Evolutionary conservation across 768 basidiomycete genomes (phyloP).

Genomic region (Naganishia onofrii): DNA sequence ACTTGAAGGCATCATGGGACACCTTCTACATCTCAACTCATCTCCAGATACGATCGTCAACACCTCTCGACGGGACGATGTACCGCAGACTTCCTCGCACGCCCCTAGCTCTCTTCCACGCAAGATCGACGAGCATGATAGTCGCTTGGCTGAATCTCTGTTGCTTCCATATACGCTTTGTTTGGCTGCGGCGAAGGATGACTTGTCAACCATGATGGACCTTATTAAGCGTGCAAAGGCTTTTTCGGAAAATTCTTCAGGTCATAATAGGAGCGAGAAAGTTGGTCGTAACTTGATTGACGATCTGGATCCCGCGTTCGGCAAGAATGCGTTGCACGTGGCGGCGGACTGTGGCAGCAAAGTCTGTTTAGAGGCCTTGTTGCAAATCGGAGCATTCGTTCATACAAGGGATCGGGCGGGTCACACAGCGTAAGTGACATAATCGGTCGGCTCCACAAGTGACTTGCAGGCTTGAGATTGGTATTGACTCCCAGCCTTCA

Average conservation of each 20-base stretch:
- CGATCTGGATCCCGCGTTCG: slow-evolving; percentile 67
- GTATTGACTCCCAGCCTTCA: not conserved
- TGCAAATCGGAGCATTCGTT: slow-evolving; percentile 74
- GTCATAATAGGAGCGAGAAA: slow-evolving; percentile 7
- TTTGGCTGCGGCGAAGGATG: slow-evolving; percentile 70
- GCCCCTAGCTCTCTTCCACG: slow-evolving; percentile 49
- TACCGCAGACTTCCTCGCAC: slow-evolving; percentile 23
- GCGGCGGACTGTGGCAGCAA: slow-evolving; percentile 69
- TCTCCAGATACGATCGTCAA: slow-evolving; percentile 8
- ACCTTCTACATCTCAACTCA: slow-evolving; percentile 59
- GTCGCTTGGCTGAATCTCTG: slow-evolving; percentile 65
- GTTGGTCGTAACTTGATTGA: slow-evolving; percentile 56
- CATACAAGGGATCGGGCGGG: slow-evolving; percentile 76
- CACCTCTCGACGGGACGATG: slow-evolving; percentile 10
- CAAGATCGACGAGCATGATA: slow-evolving; percentile 57
- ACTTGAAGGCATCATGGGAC: slow-evolving; percentile 39
- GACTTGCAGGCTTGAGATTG: not conserved
- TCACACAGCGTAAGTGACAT: slow-evolving; percentile 58
- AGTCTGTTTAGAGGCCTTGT: slow-evolving; percentile 56
- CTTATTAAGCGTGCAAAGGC: slow-evolving; percentile 28
- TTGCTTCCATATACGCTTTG: slow-evolving; percentile 76
- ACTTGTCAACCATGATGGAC: slow-evolving; percentile 56
- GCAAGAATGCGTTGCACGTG: slow-evolving; percentile 72
- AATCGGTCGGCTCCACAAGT: too few species aligned
- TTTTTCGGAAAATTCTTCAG: slow-evolving; percentile 46